Conservation (phyloP, 2,329 filamentous ascomycete species). For the Neofusicoccum laricinum region DNA sequence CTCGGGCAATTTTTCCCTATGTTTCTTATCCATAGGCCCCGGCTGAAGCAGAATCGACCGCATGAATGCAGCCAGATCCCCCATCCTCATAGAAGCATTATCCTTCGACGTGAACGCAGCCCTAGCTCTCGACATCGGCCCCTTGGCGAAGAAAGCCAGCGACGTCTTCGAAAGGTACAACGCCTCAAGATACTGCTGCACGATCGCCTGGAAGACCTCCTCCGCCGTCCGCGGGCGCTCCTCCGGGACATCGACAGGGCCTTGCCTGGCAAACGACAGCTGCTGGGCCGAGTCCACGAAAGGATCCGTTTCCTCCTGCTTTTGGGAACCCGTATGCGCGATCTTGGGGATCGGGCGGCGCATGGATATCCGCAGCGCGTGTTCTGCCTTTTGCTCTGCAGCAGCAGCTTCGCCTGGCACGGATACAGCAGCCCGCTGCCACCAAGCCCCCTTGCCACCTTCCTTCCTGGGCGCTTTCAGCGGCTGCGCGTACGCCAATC, state of each 20-base stretch:
- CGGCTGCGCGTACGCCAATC: constrained; percentile 48
- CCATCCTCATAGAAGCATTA: constrained; percentile 59
- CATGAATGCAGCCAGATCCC: constrained; percentile 66
- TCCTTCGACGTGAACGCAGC: constrained; percentile 66
- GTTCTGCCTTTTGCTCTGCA: constrained; percentile 20
- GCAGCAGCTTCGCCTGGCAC: constrained; percentile 7
- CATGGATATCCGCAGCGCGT: constrained; percentile 30
- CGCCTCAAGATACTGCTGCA: constrained; percentile 41
- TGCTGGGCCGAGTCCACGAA: constrained; percentile 9
- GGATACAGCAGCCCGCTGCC: constrained; percentile 29
- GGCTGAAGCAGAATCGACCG: constrained; percentile 65
- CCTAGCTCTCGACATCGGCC: constrained; percentile 71
- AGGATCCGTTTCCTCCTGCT: not conserved
- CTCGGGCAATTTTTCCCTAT: constrained; percentile 65
- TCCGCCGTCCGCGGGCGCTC: constrained; percentile 22
- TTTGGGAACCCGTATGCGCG: not conserved
- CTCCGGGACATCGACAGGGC: not conserved
- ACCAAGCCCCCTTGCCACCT: constrained; percentile 26
- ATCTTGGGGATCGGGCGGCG: constrained; percentile 22
- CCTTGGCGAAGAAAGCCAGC: constrained; percentile 80
- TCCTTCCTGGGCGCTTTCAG: constrained; percentile 35
- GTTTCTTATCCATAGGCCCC: constrained; percentile 73
- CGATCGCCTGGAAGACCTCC: constrained; percentile 51
- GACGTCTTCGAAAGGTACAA: constrained; percentile 61
- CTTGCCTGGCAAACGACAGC: not conserved